Evolutionary conservation across 1,139 yeast species (phyloP).

Genomic region (Saccharomyces pastorianus): DNA sequence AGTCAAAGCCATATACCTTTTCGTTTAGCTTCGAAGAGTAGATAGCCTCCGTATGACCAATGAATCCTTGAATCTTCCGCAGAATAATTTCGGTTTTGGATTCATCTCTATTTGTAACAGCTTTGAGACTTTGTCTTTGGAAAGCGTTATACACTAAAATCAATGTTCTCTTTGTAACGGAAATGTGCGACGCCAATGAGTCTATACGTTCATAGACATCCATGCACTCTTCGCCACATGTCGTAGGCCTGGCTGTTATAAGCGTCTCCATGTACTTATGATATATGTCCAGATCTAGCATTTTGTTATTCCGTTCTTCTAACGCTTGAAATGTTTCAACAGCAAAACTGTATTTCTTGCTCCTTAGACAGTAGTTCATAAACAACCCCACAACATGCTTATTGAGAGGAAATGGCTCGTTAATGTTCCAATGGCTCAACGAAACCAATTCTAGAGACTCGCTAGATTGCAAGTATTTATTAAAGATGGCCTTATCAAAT

Average conservation of each 20-base stretch:
- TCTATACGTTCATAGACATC: constrained; percentile 14
- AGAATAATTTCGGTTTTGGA: not conserved
- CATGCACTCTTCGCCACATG: constrained; percentile 16
- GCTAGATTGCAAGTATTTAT: constrained; percentile 4
- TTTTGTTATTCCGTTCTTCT: constrained; percentile 1
- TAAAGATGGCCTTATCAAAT: constrained; percentile 5
- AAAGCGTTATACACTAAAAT: constrained; percentile 1
- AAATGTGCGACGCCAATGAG: not conserved
- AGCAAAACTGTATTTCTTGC: constrained; percentile 13
- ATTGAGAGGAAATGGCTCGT: constrained; percentile 11
- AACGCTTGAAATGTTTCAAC: constrained; percentile 10
- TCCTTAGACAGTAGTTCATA: constrained; percentile 15
- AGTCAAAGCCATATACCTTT: not conserved
- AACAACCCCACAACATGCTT: constrained; percentile 17
- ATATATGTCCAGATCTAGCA: constrained; percentile 16
- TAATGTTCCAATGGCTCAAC: constrained; percentile 14
- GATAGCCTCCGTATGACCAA: not conserved
- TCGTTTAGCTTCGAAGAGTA: not conserved
- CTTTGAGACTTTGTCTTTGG: constrained; percentile 2
- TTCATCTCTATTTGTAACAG: not conserved
- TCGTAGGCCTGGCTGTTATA: constrained; percentile 13
- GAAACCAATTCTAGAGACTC: constrained; percentile 11
- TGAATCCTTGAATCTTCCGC: not conserved
- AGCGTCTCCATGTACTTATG: constrained; percentile 15
- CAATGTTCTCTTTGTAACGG: not conserved